Conservation (phyloP, 1,284 basidiomycete species). For the Heterobasidion occidentale region DNA sequence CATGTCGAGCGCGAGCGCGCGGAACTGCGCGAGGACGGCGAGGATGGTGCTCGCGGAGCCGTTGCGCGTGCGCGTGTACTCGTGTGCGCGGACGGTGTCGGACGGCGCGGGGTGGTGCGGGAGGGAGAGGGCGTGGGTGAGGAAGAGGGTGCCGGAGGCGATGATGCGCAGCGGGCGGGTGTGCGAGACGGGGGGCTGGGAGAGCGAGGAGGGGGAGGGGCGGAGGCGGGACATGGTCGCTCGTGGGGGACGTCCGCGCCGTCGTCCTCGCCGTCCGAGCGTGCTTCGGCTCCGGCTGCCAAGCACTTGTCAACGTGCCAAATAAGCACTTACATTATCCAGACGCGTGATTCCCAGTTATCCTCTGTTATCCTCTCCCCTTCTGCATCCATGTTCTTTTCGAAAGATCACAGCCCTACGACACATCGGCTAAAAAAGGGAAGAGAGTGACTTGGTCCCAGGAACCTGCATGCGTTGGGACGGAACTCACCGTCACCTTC, state of each 20-base stretch:
- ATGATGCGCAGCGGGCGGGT: constrained; percentile 56
- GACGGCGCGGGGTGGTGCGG: constrained; percentile 52
- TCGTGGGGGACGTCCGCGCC: not conserved
- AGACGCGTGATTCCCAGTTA: too few relatives aligned
- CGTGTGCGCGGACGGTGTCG: constrained; percentile 57
- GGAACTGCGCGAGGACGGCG: constrained; percentile 65
- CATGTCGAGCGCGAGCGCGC: not conserved
- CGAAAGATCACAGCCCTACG: too few relatives aligned
- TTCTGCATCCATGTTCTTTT: too few relatives aligned
- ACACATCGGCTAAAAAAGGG: too few relatives aligned
- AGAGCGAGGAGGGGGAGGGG: constrained; percentile 12
- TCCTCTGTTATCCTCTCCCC: too few relatives aligned
- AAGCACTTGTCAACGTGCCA: too few relatives aligned
- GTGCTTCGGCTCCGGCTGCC: too few relatives aligned
- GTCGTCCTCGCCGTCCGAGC: not conserved
- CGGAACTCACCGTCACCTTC: too few relatives aligned
- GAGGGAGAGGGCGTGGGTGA: constrained; percentile 61
- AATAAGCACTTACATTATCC: too few relatives aligned
- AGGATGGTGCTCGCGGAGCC: constrained; percentile 66
- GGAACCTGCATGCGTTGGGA: too few relatives aligned
- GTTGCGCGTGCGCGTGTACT: constrained; percentile 56
- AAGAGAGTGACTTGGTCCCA: too few relatives aligned
- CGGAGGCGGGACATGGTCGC: constrained; percentile 16
- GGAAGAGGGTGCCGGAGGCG: constrained; percentile 70
- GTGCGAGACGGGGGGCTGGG: constrained; percentile 3